These are phyloP conservation scores for Globisporangium emineosum DNA, from an alignment of 352 stramenopile species.

Conservation along the genomic window DNA sequence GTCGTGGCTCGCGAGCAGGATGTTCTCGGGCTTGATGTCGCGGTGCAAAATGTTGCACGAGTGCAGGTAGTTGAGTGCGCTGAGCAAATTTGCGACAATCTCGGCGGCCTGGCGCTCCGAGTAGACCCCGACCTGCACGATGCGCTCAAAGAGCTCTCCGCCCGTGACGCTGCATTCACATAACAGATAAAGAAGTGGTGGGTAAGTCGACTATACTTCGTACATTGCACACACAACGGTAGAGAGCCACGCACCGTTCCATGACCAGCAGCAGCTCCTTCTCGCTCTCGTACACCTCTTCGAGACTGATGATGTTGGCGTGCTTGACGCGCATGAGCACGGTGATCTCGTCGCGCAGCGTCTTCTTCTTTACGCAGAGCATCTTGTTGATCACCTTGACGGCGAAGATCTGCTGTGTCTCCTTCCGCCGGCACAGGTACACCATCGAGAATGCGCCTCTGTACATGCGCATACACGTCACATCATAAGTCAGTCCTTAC, in stretches of 20 bases:
- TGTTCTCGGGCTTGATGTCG: constrained; percentile 85
- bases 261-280: constrained; percentile 86
- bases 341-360: constrained; percentile 83
- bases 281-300: constrained; percentile 86
- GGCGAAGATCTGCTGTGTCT: constrained; percentile 77
- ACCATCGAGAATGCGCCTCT: constrained; percentile 82
- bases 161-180: constrained; percentile 58
- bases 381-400: constrained; percentile 90
- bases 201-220: too few species aligned
- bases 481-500: not conserved
- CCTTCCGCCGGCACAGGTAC: constrained; percentile 79
- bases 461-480: constrained; percentile 2
- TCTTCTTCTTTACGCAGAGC: constrained; percentile 85
- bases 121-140: constrained; percentile 80
- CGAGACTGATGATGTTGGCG: constrained; percentile 85
- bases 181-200: not conserved
- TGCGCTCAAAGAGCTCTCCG: constrained; percentile 81
- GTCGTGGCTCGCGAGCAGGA: constrained; percentile 69
- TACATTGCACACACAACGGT: not conserved
- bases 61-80: constrained; percentile 72
- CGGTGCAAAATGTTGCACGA: constrained; percentile 80
- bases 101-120: constrained; percentile 75
- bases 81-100: constrained; percentile 71
- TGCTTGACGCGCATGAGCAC: constrained; percentile 84
- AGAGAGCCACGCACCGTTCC: constrained; percentile 48